Conservation (phyloP, 805 yeast genomes). For the Allodekkera sacchari region DNA sequence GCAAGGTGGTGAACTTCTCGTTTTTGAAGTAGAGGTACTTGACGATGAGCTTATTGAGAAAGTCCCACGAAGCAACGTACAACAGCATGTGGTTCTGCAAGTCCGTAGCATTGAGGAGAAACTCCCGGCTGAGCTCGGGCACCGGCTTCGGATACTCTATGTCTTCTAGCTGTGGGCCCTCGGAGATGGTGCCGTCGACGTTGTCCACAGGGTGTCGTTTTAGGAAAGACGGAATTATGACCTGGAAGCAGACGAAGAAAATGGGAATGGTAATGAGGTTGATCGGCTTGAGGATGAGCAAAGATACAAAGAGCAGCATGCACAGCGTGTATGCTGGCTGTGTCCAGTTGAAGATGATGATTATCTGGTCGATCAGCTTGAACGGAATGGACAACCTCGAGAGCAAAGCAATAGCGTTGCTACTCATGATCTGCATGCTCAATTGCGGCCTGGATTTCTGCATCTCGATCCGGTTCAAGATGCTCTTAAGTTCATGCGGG, state of each 20-base stretch:
- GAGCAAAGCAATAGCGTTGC: slow-evolving; percentile 53
- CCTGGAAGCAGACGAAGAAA: slow-evolving; percentile 40
- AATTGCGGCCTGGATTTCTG: slow-evolving; percentile 62
- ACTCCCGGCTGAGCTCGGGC: slow-evolving; percentile 72
- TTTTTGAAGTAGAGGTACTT: slow-evolving; percentile 59
- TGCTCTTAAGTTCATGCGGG: slow-evolving; percentile 26
- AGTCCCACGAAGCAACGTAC: slow-evolving; percentile 58
- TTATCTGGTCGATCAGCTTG: slow-evolving; percentile 47
- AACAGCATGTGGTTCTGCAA: slow-evolving; percentile 71
- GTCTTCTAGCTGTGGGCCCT: slow-evolving; percentile 41
- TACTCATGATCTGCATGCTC: slow-evolving; percentile 62
- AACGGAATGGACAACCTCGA: slow-evolving; percentile 58
- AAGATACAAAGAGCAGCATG: slow-evolving; percentile 28
- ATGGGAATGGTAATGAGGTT: slow-evolving; percentile 47
- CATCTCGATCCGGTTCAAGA: slow-evolving; percentile 47
- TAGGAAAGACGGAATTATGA: slow-evolving; percentile 63
- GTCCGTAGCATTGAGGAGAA: slow-evolving; percentile 70
- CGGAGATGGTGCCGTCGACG: slow-evolving; percentile 29
- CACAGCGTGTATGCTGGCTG: slow-evolving; percentile 56
- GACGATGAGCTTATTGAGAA: slow-evolving; percentile 35
- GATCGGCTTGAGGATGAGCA: slow-evolving; percentile 51
- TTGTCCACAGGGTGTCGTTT: slow-evolving; percentile 55
- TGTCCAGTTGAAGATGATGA: slow-evolving; percentile 54
- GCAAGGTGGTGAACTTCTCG: slow-evolving; percentile 47
- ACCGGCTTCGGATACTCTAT: slow-evolving; percentile 58